Conservation (phyloP, 2,329 filamentous ascomycete genomes). For the Ilyonectria destructans region DNA sequence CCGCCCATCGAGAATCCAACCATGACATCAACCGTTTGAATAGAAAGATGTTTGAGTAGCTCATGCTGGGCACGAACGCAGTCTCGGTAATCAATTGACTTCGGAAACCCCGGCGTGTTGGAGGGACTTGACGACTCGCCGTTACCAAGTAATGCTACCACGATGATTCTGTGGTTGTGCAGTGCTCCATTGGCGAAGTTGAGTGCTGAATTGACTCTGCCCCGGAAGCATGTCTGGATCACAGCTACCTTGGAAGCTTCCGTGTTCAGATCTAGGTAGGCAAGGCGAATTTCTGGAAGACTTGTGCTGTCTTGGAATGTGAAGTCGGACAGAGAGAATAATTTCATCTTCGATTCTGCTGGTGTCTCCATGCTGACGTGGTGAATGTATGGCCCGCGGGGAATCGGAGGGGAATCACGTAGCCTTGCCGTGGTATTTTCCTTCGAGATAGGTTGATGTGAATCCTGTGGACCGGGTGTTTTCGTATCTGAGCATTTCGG, state of each 20-base stretch:
- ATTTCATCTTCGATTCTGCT: not conserved
- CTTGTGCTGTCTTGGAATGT: conserved; percentile 50
- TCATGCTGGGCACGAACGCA: conserved; percentile 60
- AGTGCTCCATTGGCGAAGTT: conserved; percentile 63
- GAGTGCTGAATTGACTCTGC: conserved; percentile 65
- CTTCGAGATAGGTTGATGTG: conserved; percentile 70
- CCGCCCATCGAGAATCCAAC: conserved; percentile 68
- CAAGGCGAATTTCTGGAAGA: conserved; percentile 47
- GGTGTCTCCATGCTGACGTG: not conserved
- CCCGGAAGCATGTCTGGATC: conserved; percentile 70
- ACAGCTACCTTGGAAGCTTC: conserved; percentile 59
- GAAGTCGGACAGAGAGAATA: conserved; percentile 17
- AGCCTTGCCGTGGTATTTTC: conserved; percentile 78
- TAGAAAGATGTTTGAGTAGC: conserved; percentile 56
- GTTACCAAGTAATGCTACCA: conserved; percentile 64
- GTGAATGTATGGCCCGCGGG: not conserved
- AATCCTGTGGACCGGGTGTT: conserved; percentile 74
- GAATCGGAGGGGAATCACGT: conserved; percentile 67
- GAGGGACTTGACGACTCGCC: conserved; percentile 65
- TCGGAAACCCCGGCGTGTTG: conserved; percentile 60
- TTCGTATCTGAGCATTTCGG: too few species aligned
- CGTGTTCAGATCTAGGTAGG: conserved; percentile 48
- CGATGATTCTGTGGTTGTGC: conserved; percentile 61
- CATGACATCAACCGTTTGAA: conserved; percentile 58
- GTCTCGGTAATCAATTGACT: conserved; percentile 59